These are phyloP conservation scores for Phytophthora nicotianae DNA, from an alignment of 352 stramenopile species.

Conservation along the genomic window DNA sequence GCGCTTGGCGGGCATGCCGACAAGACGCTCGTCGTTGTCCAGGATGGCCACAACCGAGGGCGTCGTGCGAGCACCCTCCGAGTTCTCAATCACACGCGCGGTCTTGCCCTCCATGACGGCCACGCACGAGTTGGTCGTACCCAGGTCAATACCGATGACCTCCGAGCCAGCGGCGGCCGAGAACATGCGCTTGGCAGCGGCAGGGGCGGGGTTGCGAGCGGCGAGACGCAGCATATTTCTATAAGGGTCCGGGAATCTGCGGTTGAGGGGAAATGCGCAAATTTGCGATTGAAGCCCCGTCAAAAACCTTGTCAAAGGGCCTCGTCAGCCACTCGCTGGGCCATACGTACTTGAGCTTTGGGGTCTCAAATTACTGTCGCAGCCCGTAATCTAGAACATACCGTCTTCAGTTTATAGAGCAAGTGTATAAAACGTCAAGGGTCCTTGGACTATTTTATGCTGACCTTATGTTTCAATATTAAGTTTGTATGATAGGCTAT, in stretches of 20 bases:
- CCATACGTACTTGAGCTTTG: slow-evolving; percentile 25
- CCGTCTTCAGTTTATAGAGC: not conserved
- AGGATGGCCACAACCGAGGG: slow-evolving; percentile 97
- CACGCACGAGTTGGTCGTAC: slow-evolving; percentile 97
- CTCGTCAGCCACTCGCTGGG: slow-evolving; percentile 28
- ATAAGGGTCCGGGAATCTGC: slow-evolving; percentile 13
- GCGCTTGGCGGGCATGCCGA: slow-evolving; percentile 95
- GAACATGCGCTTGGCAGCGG: slow-evolving; percentile 52
- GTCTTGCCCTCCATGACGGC: slow-evolving; percentile 74
- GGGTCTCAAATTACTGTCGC: not conserved
- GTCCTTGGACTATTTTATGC: too few species aligned
- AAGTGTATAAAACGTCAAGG: not conserved
- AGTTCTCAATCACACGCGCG: slow-evolving; percentile 98
- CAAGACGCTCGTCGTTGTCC: slow-evolving; percentile 92
- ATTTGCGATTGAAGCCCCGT: slow-evolving; percentile 36
- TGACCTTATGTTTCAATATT: too few species aligned
- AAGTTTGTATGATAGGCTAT: not conserved
- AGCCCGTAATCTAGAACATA: not conserved
- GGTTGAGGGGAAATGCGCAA: slow-evolving; percentile 38
- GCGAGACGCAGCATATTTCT: slow-evolving; percentile 34
- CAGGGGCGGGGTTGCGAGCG: slow-evolving; percentile 22
- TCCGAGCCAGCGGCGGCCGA: slow-evolving; percentile 50
- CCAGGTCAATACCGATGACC: slow-evolving; percentile 97
- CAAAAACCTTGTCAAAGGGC: slow-evolving; percentile 8
- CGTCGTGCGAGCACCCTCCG: slow-evolving; percentile 95